These are phyloP conservation scores for Nepenthes alata DNA, from an alignment of 179 eudicot species.

Conservation along the genomic window DNA sequence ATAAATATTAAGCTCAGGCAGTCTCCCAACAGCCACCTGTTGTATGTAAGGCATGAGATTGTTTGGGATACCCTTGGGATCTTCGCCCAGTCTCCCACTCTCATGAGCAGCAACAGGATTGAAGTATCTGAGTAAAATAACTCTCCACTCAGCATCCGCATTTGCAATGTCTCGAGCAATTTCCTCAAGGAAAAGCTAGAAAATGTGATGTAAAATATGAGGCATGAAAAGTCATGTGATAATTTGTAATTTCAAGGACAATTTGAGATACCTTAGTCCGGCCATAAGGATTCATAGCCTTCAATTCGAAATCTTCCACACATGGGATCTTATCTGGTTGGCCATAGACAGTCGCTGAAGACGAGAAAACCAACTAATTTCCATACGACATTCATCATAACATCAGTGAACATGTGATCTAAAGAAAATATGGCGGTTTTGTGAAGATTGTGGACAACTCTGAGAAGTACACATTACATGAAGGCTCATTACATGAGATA, in stretches of 20 bases:
- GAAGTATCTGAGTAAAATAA: slow-evolving; percentile 70
- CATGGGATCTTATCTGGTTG: slow-evolving; percentile 80
- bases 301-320: slow-evolving; percentile 53
- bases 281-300: slow-evolving; percentile 89
- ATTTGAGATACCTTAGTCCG: slow-evolving; percentile 60
- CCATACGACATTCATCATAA: slow-evolving; percentile 6
- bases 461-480: too few species aligned
- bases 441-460: too few species aligned
- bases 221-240: not conserved
- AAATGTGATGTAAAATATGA: not conserved
- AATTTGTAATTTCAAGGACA: not conserved
- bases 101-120: slow-evolving; percentile 95
- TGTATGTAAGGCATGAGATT: slow-evolving; percentile 87
- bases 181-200: slow-evolving; percentile 72
- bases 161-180: slow-evolving; percentile 65
- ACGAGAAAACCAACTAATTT: slow-evolving; percentile 76
- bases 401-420: not conserved
- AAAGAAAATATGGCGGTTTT: not conserved
- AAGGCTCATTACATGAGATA: too few species aligned
- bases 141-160: slow-evolving; percentile 72
- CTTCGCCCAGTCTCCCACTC: slow-evolving; percentile 84
- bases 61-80: slow-evolving; percentile 85
- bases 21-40: slow-evolving; percentile 82
- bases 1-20: slow-evolving; percentile 75
- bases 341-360: slow-evolving; percentile 90